Evolutionary conservation across 768 basidiomycete species (phyloP), one percentile per base, ranked within the genome.

Genomic region (Lanmaoa pseudosensibilis): DNA sequence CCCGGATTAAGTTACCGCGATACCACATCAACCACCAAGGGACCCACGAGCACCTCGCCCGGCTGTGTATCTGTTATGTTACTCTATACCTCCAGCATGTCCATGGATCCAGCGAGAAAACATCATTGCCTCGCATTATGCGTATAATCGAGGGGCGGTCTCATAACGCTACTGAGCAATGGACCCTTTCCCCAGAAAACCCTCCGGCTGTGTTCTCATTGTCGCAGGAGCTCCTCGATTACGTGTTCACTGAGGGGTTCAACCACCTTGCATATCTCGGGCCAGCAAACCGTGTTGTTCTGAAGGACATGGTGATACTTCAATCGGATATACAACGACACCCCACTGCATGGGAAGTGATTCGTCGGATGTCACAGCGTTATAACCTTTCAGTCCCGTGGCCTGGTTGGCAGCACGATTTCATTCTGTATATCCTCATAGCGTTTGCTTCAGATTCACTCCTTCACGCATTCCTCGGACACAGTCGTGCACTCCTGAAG

Each of bases 1-100:
- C 46, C 1, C 46, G 46, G n/a, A 38, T 16, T 2, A 41, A 45
- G 1, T n/a, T 57, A 23, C 47, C 51, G 15, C 32, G 13, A 39
- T 56, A 62, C 13, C 55, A 61, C 15, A 53, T 62, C 33, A 39
- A 13, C n/a, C 32, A 40, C 5, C 41, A 49, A 33, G 12, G 15
- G 21, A 50, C 59, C 37, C 54, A 61, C n/a, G 45, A 49, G 13
- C 25, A 41, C n/a, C 54, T 61, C 18, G 59, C 51, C 8, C 50
- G 33, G 5, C 5, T 49, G 9, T 61, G 59, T 21, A 40, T 61
- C 3, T 52, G 54, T 18, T 61, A 46, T 27, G 4, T 56, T 6
- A 18, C 37, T 12, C 25, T 60, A 5, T 46, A 52, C 30, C 40
- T 60, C 36, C 34, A 37, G 16, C 34, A 55, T 21, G 19, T 55